These are phyloP conservation scores for Rubia balearica DNA, from an alignment of 305 asterid genomes.

Conservation along the genomic window DNA sequence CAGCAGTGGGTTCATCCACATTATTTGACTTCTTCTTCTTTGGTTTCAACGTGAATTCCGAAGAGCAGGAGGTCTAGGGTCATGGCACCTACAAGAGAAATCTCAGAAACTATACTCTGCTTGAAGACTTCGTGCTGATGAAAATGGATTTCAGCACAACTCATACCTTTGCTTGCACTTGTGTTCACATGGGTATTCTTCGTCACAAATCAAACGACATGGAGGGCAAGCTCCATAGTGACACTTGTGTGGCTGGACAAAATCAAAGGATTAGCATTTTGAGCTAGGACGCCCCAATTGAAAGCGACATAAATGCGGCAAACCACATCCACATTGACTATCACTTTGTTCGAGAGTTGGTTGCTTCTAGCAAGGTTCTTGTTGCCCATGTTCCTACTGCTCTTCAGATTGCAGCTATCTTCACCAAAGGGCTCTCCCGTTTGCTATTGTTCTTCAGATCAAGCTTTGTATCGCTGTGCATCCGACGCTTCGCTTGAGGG, in stretches of 20 bases:
- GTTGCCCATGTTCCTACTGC: too few species aligned
- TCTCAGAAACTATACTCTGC: slow-evolving; percentile 13
- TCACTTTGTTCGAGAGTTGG: too few species aligned
- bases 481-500: too few species aligned
- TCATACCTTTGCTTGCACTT: slow-evolving; percentile 73
- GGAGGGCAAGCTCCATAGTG: slow-evolving; percentile 92
- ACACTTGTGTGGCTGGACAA: slow-evolving; percentile 84
- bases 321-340: too few species aligned
- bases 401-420: too few species aligned
- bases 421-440: too few species aligned
- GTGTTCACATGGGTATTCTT: slow-evolving; percentile 72
- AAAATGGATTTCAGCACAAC: slow-evolving; percentile 12
- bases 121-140: slow-evolving; percentile 10
- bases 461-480: too few species aligned
- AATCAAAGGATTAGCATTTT: slow-evolving; percentile 10
- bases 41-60: slow-evolving; percentile 87
- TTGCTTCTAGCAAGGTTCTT: too few species aligned
- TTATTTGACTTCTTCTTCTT: slow-evolving; percentile 60
- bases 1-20: slow-evolving; percentile 51
- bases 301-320: background rate
- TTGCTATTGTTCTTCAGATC: too few species aligned
- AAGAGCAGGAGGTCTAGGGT: slow-evolving; percentile 73
- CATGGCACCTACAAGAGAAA: slow-evolving; percentile 65
- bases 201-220: slow-evolving; percentile 66
- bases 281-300: too few species aligned